Percentiles rank a stretch among this genome's conserved stretches.
Evolutionary conservation across 2,329 filamentous ascomycete genomes (phyloP).

Genomic region (Monilinia laxa): DNA sequence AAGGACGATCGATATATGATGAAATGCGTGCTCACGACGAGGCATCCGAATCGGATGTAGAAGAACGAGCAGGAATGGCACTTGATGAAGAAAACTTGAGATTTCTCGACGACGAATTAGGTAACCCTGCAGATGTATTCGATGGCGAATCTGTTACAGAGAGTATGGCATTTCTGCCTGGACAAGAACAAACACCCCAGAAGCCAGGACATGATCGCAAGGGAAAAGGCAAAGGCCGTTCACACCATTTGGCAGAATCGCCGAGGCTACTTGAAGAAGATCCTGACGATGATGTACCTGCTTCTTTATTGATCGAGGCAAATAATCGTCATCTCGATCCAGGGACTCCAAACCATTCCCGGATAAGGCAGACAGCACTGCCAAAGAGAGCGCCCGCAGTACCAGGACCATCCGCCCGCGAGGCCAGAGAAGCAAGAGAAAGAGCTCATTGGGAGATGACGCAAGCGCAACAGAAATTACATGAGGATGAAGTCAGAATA

Average conservation of each 20-base stretch:
- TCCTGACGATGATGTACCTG: constrained; percentile 56
- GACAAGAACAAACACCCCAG: constrained; percentile 25
- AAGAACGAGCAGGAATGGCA: constrained; percentile 39
- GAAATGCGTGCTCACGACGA: constrained; percentile 40
- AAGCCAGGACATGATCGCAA: constrained; percentile 8
- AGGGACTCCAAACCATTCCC: constrained; percentile 34
- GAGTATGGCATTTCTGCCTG: constrained; percentile 38
- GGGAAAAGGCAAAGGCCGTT: constrained; percentile 20
- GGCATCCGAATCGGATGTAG: constrained; percentile 38
- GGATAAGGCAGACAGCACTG: constrained; percentile 25
- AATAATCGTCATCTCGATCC: constrained; percentile 41
- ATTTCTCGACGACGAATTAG: constrained; percentile 40
- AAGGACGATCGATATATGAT: constrained; percentile 41
- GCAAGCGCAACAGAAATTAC: constrained; percentile 52
- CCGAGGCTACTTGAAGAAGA: constrained; percentile 41
- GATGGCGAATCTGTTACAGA: constrained; percentile 39
- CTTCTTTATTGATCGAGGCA: constrained; percentile 60
- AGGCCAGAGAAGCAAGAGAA: constrained; percentile 39
- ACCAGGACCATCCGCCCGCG: constrained; percentile 47
- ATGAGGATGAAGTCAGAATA: constrained; percentile 40
- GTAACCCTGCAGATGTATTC: constrained; percentile 35
- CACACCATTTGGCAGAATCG: constrained; percentile 38
- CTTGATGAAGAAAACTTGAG: constrained; percentile 41
- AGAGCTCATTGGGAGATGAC: constrained; percentile 54
- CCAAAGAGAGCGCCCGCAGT: constrained; percentile 38